These are phyloP conservation scores for Pythium myriotylum DNA, from an alignment of 352 stramenopile species.

Conservation along the genomic window DNA sequence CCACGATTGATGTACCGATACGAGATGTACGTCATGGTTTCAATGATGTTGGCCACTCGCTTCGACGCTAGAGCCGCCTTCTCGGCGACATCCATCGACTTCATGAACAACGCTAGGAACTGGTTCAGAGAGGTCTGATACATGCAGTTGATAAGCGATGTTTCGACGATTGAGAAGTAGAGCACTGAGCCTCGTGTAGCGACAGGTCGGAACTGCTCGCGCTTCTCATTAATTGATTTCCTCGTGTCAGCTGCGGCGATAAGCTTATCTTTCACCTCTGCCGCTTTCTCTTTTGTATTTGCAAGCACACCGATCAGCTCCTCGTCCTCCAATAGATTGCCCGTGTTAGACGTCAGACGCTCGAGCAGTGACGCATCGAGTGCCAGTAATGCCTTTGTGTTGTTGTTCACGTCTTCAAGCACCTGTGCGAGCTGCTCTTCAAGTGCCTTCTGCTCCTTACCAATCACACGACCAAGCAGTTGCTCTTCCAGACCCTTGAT, in stretches of 20 bases:
- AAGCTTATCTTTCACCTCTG: constrained; percentile 98
- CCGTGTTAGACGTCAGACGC: constrained; percentile 96
- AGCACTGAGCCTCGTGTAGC: constrained; percentile 97
- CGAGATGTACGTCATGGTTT: constrained; percentile 99
- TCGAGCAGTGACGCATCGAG: constrained; percentile 97
- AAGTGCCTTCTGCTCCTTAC: constrained; percentile 97
- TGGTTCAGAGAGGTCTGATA: constrained; percentile 99
- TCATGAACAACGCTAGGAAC: constrained; percentile 98
- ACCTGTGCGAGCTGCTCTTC: constrained; percentile 99
- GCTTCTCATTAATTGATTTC: constrained; percentile 98
- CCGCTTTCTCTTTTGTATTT: constrained; percentile 98
- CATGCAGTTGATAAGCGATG: constrained; percentile 98
- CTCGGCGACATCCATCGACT: constrained; percentile 97
- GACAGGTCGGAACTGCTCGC: constrained; percentile 97
- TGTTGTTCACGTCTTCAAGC: constrained; percentile 97
- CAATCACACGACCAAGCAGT: constrained; percentile 97
- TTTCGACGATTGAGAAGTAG: constrained; percentile 99
- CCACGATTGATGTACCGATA: constrained; percentile 99
- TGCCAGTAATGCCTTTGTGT: constrained; percentile 96
- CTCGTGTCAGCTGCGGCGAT: constrained; percentile 96
- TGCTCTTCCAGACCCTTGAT: constrained; percentile 97
- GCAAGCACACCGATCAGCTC: constrained; percentile 98
- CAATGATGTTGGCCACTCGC: constrained; percentile 98
- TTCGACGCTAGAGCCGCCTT: constrained; percentile 98
- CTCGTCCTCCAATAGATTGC: constrained; percentile 98